Evolutionary conservation across 2,329 filamentous ascomycete species (phyloP).

Genomic region (Aotearoamyces nothofagi): DNA sequence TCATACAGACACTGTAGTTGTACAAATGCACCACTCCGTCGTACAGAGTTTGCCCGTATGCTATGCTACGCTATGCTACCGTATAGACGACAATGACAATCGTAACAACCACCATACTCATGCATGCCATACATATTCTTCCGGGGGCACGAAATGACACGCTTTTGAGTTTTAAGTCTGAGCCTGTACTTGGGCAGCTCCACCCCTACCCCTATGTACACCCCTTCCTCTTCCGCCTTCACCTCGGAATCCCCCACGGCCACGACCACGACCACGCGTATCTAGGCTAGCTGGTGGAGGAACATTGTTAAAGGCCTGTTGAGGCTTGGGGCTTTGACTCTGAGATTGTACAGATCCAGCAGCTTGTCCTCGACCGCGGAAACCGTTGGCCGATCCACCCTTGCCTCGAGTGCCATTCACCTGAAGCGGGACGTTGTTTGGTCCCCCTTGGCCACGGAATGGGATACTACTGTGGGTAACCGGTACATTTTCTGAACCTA

Average conservation of each 20-base stretch:
- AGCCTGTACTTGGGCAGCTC: slow-evolving; percentile 4
- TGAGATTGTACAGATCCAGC: slow-evolving; percentile 1
- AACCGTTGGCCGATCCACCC: slow-evolving; percentile 6
- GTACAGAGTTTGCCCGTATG: too few species aligned
- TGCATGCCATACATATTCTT: too few species aligned
- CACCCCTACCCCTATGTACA: slow-evolving; percentile 6
- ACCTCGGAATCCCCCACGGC: slow-evolving; percentile 11
- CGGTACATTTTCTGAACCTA: slow-evolving; percentile 11
- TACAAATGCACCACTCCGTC: too few species aligned
- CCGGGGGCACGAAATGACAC: too few species aligned
- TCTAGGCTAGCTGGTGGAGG: slow-evolving; percentile 45
- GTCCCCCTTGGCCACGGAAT: not conserved
- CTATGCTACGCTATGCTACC: too few species aligned
- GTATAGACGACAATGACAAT: too few species aligned
- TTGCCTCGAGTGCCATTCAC: slow-evolving; percentile 9
- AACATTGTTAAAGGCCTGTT: slow-evolving; percentile 34
- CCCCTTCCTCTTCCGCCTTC: slow-evolving; percentile 12
- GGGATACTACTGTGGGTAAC: slow-evolving; percentile 12
- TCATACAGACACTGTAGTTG: too few species aligned
- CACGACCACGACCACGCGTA: slow-evolving; percentile 21
- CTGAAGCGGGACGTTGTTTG: slow-evolving; percentile 6
- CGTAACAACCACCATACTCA: too few species aligned
- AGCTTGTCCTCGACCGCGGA: slow-evolving; percentile 10
- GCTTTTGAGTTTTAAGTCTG: slow-evolving; percentile 1
- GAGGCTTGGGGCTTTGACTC: slow-evolving; percentile 1